These are phyloP conservation scores for Periconia sp. DNA, from an alignment of 2,329 filamentous ascomycete genomes.

Conservation along the genomic window DNA sequence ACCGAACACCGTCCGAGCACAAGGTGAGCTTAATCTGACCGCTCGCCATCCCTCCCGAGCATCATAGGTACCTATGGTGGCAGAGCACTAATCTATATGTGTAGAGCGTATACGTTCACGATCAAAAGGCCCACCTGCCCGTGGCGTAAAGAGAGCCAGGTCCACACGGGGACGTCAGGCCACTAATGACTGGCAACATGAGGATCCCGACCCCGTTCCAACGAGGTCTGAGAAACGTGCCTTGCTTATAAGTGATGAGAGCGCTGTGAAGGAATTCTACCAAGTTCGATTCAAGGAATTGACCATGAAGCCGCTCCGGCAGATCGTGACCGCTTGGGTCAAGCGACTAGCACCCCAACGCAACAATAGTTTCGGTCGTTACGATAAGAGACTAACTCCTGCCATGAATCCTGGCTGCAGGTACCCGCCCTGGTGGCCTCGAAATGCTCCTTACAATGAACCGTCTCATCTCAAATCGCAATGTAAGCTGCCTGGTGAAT, in stretches of 20 bases:
- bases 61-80: background rate
- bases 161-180: background rate
- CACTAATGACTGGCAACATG: slow-evolving; percentile 6
- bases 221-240: slow-evolving; percentile 12
- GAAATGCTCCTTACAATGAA: slow-evolving; percentile 30
- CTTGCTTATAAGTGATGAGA: slow-evolving; percentile 31
- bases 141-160: slow-evolving; percentile 7
- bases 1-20: background rate
- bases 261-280: slow-evolving; percentile 24
- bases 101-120: background rate
- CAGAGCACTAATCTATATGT: background rate
- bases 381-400: slow-evolving; percentile 22
- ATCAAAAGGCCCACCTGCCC: background rate
- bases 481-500: slow-evolving; percentile 15
- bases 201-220: slow-evolving; percentile 5
- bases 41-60: background rate
- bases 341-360: slow-evolving; percentile 30
- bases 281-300: slow-evolving; percentile 28
- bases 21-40: background rate
- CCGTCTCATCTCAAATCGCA: slow-evolving; percentile 33
- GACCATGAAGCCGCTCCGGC: slow-evolving; percentile 34
- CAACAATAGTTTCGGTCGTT: slow-evolving; percentile 24
- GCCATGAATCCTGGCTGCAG: slow-evolving; percentile 12
- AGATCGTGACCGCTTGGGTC: slow-evolving; percentile 36
- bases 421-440: slow-evolving; percentile 31